These are phyloP conservation scores for Candida coquimbonensis DNA, from an alignment of 805 yeast species.

Conservation along the genomic window DNA sequence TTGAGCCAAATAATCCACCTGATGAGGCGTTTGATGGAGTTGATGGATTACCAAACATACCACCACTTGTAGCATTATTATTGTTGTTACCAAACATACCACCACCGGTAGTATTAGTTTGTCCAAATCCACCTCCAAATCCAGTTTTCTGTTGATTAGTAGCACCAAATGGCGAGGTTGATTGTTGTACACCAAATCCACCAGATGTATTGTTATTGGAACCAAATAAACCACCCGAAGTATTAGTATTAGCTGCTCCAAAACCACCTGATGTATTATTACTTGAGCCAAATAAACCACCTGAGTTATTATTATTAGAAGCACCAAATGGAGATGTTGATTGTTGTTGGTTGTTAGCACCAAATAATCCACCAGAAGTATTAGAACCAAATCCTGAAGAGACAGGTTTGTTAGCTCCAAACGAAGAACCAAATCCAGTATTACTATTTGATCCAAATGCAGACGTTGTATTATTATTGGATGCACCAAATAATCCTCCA, in stretches of 20 bases:
- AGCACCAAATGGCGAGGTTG: slow-evolving; percentile 33
- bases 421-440: slow-evolving; percentile 22
- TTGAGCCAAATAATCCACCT: slow-evolving; percentile 32
- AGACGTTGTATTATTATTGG: slow-evolving; percentile 17
- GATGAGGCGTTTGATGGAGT: slow-evolving; percentile 15
- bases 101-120: slow-evolving; percentile 14
- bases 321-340: slow-evolving; percentile 27
- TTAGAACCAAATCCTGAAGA: slow-evolving; percentile 25
- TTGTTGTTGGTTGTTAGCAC: slow-evolving; percentile 14
- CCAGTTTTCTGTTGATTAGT: slow-evolving; percentile 21
- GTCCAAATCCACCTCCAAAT: slow-evolving; percentile 10
- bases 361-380: slow-evolving; percentile 23
- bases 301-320: slow-evolving; percentile 15
- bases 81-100: slow-evolving; percentile 25
- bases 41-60: slow-evolving; percentile 18
- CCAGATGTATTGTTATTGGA: neutral
- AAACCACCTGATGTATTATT: slow-evolving; percentile 14
- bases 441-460: slow-evolving; percentile 20
- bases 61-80: slow-evolving; percentile 18
- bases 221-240: slow-evolving; percentile 26
- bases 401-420: slow-evolving; percentile 23
- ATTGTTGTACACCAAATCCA: slow-evolving; percentile 10
- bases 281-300: slow-evolving; percentile 33
- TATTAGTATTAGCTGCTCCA: slow-evolving; percentile 7
- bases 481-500: slow-evolving; percentile 27